Evolutionary conservation across 2,329 filamentous ascomycete species (phyloP), one percentile per base, ranked within the genome.

Genomic region (Venturia oleaginea): DNA sequence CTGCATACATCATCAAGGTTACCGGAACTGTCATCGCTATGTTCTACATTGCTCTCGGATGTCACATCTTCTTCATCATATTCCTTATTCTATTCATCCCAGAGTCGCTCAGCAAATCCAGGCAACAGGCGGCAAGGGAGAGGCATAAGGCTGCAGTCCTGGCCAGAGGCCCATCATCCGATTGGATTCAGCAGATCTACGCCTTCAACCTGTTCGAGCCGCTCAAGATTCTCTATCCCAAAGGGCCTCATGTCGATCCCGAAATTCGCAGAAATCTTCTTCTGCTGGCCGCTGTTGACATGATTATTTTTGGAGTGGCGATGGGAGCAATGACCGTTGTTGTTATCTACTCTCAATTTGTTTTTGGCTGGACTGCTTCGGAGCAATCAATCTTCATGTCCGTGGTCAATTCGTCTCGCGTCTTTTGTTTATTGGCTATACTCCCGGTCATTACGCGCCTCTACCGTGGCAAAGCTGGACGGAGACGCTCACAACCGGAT

Each of bases 371-470:
- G 94, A 84, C 85, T 59, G 92, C 87, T 46, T 82, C 91, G 65
- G 88, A 96, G 73, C 89, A 88, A 15, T 91, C 89, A 55, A 81
- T 86, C 19, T 97, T 92, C 74, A 84, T 96, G 63, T 93, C 90
- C 0, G 79, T 89, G n/a, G 81, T 91, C 61, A 96, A 91, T 70
- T 81, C 84, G 68, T 84, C 86, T 51, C 88, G 94, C 34, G 92
- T 97, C 10, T 70, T 89, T 13, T 84, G 86, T 19, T 84, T 99
- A 0, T 80, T 97, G 62, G 79, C 86, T 38, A 71, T 95, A 34
- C 84, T 97, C 30, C 94, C 94, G 0, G 66, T 87, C 2, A 74
- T 96, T 68, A 93, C 92, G 65, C 88, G 92, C 67, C 69, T 92
- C 64, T 84, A 94, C 71, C 88, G 91, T 74, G 83, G 67, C 78